Base-by-base conservation (phyloP, 2,329 filamentous ascomycete species). In the Cladorrhinum sp. region DNA sequence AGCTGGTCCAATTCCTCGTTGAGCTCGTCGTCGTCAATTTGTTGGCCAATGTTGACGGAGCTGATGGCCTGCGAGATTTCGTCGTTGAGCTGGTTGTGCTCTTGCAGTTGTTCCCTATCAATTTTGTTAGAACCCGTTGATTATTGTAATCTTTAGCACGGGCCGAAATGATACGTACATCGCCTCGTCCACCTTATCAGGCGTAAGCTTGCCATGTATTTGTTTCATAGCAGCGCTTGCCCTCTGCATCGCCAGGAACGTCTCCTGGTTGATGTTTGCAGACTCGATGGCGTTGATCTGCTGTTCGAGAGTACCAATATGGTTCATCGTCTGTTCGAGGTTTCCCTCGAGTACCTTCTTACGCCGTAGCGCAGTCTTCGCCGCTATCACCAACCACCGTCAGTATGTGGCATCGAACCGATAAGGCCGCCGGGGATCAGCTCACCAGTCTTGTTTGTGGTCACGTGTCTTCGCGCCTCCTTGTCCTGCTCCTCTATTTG, bases 211-310 rank as follows among this genome's bases (percentile, higher is more conserved):
- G 69, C 87, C 89, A 74, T 98, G 92, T 69, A 99, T 99, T 65
- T 88, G 81, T 79, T 93, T 89, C 93, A 99, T 98, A 36, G 93
- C 95, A 63, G 87, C 80, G 66, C 91, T 87, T 10, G 95, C 93
- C 73, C 88, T 88, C 84, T 96, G 89, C 92, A 99, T 97, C 7
- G 93, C 93, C 67, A 89, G 85, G 66, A 98, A 81, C 12, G 95
- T 99, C 81, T 97, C 93, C 78, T 93, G 88, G 82, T 99, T 99
- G 81, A 99, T 97, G 75, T 98, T 99, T 64, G 95, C 95, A 52
- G 93, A 92, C 77, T 99, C 95, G 79, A 99, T 98, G 62, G 91
- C 89, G 75, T 95, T 95, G 72, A 98, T 96, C 75, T 99, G 92
- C 72, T 93, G 90, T 76, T 99, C 95, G 50, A 99, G 82, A 22